A percentile compares a stretch with the other conserved stretches of the same genome.
Conservation (phyloP, 352 stramenopile species). For the Pythium apleroticum region DNA sequence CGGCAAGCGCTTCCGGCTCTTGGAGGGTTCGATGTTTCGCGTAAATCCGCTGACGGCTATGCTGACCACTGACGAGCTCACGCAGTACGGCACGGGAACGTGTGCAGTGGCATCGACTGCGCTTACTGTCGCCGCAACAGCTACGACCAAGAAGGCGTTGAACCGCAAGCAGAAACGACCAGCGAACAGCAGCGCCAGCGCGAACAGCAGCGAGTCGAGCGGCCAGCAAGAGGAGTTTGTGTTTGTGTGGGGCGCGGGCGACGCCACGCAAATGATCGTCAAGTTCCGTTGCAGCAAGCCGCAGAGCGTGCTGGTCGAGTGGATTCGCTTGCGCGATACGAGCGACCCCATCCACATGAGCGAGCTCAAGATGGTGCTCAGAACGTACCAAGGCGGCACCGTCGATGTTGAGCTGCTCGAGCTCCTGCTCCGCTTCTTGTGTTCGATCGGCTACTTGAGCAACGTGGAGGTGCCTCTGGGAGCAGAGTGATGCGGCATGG, state of each 20-base stretch:
- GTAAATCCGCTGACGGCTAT: conserved; percentile 52
- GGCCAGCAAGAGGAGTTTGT: neutral
- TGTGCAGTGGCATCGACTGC: neutral
- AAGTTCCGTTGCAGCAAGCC: conserved; percentile 50
- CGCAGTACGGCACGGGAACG: neutral
- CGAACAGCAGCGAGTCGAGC: neutral
- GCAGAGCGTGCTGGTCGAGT: conserved; percentile 54
- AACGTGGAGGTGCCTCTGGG: conserved; percentile 31
- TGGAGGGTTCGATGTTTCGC: conserved; percentile 38
- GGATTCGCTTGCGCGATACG: conserved; percentile 36
- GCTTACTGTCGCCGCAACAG: neutral
- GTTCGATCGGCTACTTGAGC: conserved; percentile 43
- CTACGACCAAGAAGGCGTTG: conserved; percentile 32
- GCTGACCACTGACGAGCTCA: conserved; percentile 39
- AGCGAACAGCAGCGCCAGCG: neutral
- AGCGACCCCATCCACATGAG: conserved; percentile 30
- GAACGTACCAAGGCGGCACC: conserved; percentile 8
- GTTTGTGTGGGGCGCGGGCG: neutral
- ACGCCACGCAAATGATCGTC: conserved; percentile 35
- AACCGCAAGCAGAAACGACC: conserved; percentile 43
- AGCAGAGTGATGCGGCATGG: neutral
- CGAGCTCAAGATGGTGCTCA: conserved; percentile 28
- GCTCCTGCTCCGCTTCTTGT: conserved; percentile 56
- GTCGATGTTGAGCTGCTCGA: conserved; percentile 32
- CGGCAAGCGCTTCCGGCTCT: conserved; percentile 26